Conservation (phyloP, 2,329 filamentous ascomycete species). For the Venturia aucupariae region DNA sequence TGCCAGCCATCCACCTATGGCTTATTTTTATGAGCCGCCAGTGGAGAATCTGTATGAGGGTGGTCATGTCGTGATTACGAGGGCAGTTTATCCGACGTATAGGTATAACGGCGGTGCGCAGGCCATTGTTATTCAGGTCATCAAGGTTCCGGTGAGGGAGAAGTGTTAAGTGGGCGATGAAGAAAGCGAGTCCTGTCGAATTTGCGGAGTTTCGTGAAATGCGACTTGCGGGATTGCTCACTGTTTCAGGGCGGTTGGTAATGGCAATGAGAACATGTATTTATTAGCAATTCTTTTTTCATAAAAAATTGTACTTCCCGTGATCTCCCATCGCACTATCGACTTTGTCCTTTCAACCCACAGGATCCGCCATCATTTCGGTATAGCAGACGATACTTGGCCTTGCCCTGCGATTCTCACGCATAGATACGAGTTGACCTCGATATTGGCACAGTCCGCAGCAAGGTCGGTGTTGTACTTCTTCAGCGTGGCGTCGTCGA, state of each 20-base stretch:
- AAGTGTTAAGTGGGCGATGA: background rate
- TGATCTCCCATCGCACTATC: background rate
- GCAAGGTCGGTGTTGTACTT: background rate
- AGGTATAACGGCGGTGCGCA: background rate
- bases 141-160: background rate
- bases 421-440: background rate
- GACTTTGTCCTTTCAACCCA: background rate
- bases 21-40: background rate
- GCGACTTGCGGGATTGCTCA: background rate
- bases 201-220: background rate
- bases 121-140: background rate
- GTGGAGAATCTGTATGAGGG: background rate
- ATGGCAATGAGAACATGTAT: background rate
- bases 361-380: background rate
- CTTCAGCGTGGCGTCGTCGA: background rate
- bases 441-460: background rate
- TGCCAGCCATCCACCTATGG: background rate
- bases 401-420: background rate
- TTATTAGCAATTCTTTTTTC: background rate
- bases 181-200: background rate
- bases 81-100: background rate
- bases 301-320: background rate
- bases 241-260: too few species aligned
- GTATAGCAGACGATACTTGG: background rate
- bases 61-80: background rate